phyloP scores from a whole-genome alignment of 805 yeast species.

The Metschnikowia similis region DNA sequence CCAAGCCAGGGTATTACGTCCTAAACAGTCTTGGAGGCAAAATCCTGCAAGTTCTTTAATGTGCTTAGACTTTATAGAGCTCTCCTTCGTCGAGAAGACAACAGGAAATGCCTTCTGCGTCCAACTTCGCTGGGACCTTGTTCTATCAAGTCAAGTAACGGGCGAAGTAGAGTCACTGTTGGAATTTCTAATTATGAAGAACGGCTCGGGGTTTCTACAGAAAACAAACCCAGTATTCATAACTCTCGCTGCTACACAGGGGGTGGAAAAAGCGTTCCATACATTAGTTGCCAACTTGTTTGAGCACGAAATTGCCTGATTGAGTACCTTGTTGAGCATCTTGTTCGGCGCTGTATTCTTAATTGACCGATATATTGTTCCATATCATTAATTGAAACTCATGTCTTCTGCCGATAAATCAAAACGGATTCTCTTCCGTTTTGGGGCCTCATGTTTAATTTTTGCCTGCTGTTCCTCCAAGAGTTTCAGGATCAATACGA shows the following conservation, averaged over 20 bases:
- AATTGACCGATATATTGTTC: background rate
- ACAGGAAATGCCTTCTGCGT: slow-evolving; percentile 1
- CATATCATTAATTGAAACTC: background rate
- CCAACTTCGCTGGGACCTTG: slow-evolving; percentile 12
- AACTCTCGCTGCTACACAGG: slow-evolving; percentile 22
- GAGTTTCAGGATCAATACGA: slow-evolving; percentile 21
- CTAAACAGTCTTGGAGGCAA: slow-evolving; percentile 3
- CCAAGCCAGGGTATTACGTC: slow-evolving; percentile 12
- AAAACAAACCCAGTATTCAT: slow-evolving; percentile 16
- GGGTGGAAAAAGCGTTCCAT: slow-evolving; percentile 22
- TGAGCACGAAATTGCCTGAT: background rate
- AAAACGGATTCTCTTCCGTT: slow-evolving; percentile 14
- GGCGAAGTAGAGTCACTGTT: slow-evolving; percentile 9
- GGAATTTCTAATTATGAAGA: slow-evolving; percentile 4
- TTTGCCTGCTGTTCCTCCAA: slow-evolving; percentile 6
- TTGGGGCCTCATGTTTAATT: background rate
- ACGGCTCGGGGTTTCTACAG: slow-evolving; percentile 9
- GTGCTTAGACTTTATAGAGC: slow-evolving; percentile 11
- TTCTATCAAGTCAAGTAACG: slow-evolving; percentile 1
- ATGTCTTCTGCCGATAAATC: slow-evolving; percentile 27
- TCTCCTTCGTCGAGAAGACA: slow-evolving; percentile 2
- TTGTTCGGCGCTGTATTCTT: background rate
- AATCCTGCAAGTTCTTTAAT: slow-evolving; percentile 2
- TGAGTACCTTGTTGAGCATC: background rate
- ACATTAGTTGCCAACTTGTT: slow-evolving; percentile 21